These are phyloP conservation scores for Colletotrichum karsti DNA, from an alignment of 2,329 filamentous ascomycete species.

Conservation along the genomic window DNA sequence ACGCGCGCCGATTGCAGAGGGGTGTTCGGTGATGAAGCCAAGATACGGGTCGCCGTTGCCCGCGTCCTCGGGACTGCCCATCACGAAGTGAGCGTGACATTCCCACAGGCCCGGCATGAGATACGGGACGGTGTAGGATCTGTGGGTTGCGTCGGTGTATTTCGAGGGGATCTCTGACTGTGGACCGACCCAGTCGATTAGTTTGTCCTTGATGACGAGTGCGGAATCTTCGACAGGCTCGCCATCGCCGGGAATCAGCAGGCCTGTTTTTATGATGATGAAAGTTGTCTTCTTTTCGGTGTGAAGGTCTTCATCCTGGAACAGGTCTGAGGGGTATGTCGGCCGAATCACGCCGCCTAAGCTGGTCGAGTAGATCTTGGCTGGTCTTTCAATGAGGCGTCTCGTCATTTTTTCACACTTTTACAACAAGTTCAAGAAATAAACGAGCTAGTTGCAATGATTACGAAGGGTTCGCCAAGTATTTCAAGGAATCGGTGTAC, in stretches of 20 bases:
- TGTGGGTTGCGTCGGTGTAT: slow-evolving; percentile 39
- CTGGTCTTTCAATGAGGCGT: slow-evolving; percentile 4
- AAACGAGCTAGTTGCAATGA: too few species aligned
- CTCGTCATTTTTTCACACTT: slow-evolving; percentile 24
- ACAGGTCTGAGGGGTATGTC: neutral
- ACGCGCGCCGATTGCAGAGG: slow-evolving; percentile 48
- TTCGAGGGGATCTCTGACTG: slow-evolving; percentile 36
- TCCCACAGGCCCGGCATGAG: slow-evolving; percentile 64
- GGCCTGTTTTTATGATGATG: slow-evolving; percentile 37
- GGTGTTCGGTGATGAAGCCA: slow-evolving; percentile 34
- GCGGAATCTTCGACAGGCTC: slow-evolving; percentile 47
- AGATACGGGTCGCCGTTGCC: slow-evolving; percentile 24
- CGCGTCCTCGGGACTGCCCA: slow-evolving; percentile 35
- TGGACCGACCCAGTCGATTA: slow-evolving; percentile 50
- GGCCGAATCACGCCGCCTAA: slow-evolving; percentile 37
- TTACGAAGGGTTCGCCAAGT: too few species aligned
- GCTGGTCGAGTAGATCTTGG: slow-evolving; percentile 36
- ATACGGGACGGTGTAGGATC: slow-evolving; percentile 45
- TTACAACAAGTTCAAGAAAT: too few species aligned
- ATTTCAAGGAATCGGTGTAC: neutral
- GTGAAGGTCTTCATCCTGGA: neutral
- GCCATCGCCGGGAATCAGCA: slow-evolving; percentile 57
- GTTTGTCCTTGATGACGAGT: slow-evolving; percentile 46
- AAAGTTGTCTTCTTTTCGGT: slow-evolving; percentile 36
- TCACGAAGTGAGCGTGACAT: slow-evolving; percentile 57